These are phyloP conservation scores for Arabidopsis lyrata DNA, from an alignment of 441 rosid genomes.

Conservation along the genomic window DNA sequence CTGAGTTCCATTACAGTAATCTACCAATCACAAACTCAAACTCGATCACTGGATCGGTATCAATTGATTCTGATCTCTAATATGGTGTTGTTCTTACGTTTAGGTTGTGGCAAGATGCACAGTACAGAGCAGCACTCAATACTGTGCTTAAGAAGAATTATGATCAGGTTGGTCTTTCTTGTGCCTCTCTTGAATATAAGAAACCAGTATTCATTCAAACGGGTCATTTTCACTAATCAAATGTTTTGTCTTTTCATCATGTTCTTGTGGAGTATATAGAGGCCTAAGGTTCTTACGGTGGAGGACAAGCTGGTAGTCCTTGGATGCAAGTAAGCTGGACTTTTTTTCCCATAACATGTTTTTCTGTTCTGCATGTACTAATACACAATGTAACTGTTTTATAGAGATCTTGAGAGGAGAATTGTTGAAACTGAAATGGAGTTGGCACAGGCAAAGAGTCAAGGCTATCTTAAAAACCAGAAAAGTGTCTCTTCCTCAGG, in stretches of 20 bases:
- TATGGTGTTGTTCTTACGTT: slow-evolving; percentile 35
- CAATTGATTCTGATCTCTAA: slow-evolving; percentile 31
- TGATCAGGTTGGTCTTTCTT: slow-evolving; percentile 62
- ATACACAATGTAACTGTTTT: slow-evolving; percentile 21
- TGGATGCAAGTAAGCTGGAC: slow-evolving; percentile 89
- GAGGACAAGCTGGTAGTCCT: slow-evolving; percentile 87
- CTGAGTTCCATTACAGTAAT: not conserved
- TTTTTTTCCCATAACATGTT: slow-evolving; percentile 10
- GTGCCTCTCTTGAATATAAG: slow-evolving; percentile 8
- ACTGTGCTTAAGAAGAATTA: slow-evolving; percentile 74
- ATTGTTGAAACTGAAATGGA: slow-evolving; percentile 95
- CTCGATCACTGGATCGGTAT: slow-evolving; percentile 7
- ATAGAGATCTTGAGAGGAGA: slow-evolving; percentile 89
- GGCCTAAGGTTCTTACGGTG: slow-evolving; percentile 90
- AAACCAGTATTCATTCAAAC: not conserved
- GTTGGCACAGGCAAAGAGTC: slow-evolving; percentile 89
- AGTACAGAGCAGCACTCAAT: slow-evolving; percentile 73
- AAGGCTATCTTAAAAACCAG: slow-evolving; percentile 76
- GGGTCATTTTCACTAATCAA: not conserved
- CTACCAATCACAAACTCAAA: slow-evolving; percentile 2
- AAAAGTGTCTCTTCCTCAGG: slow-evolving; percentile 58
- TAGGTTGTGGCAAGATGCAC: slow-evolving; percentile 99
- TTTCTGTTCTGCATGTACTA: slow-evolving; percentile 21
- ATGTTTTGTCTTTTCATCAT: slow-evolving; percentile 15
- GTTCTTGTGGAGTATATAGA: slow-evolving; percentile 54